Evolutionary conservation across 495 filamentous ascomycete genomes (phyloP).

Genomic region (Hypoxylon lienhwacheense): DNA sequence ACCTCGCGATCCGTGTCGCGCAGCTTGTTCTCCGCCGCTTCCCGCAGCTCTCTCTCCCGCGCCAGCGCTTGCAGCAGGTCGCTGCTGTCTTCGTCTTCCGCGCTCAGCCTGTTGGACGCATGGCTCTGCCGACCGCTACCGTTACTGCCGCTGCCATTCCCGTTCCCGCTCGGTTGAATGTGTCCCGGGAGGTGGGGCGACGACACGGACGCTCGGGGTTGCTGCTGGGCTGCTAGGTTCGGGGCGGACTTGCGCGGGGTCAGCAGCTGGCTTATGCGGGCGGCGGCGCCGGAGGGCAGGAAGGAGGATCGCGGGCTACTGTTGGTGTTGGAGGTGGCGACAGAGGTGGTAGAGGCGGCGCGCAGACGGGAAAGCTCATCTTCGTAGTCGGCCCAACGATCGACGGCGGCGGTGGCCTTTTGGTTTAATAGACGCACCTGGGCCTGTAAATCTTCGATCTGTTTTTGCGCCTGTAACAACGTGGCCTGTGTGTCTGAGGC

Average conservation of each 20-base stretch:
- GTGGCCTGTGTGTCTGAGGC: slow-evolving; percentile 54
- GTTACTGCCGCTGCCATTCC: slow-evolving; percentile 23
- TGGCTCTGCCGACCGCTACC: neutral
- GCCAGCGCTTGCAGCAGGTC: slow-evolving; percentile 71
- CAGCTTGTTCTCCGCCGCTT: slow-evolving; percentile 73
- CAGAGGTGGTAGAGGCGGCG: slow-evolving; percentile 36
- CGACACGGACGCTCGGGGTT: slow-evolving; percentile 5
- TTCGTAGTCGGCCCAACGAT: slow-evolving; percentile 93
- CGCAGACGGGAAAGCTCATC: slow-evolving; percentile 76
- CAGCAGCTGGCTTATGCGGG: slow-evolving; percentile 67
- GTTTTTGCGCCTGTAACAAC: slow-evolving; percentile 60
- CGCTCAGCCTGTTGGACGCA: slow-evolving; percentile 17
- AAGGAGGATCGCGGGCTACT: slow-evolving; percentile 44
- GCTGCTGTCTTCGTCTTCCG: too few species aligned
- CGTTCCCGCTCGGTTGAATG: too few species aligned
- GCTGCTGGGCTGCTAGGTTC: slow-evolving; percentile 17
- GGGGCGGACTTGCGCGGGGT: slow-evolving; percentile 58
- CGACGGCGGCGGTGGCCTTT: slow-evolving; percentile 73
- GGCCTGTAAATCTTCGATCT: slow-evolving; percentile 78
- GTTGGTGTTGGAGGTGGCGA: slow-evolving; percentile 41
- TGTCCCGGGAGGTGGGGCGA: too few species aligned
- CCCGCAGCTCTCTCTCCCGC: slow-evolving; percentile 70
- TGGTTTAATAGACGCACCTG: slow-evolving; percentile 74
- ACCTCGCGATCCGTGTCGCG: slow-evolving; percentile 74
- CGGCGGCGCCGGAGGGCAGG: slow-evolving; percentile 46